phyloP scores from a whole-genome alignment of 352 stramenopile species.

The Phytophthora niederhauseri region DNA sequence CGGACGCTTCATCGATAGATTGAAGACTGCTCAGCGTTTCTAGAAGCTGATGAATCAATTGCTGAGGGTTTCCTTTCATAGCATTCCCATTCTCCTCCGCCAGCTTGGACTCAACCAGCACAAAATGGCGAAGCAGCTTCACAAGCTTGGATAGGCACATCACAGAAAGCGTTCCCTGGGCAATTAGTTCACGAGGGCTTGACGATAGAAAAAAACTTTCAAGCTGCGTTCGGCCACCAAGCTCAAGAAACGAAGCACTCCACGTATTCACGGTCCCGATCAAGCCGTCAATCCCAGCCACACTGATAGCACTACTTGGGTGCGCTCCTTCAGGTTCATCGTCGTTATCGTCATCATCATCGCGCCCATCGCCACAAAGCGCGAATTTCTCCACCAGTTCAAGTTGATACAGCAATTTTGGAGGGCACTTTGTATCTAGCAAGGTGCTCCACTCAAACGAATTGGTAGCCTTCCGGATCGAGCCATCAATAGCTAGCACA shows the following conservation, averaged over 20 bases:
- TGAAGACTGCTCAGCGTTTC: slow-evolving; percentile 47
- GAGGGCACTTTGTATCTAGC: slow-evolving; percentile 58
- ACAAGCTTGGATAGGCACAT: slow-evolving; percentile 77
- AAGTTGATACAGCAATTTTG: slow-evolving; percentile 74
- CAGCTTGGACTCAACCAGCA: slow-evolving; percentile 53
- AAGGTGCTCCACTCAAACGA: slow-evolving; percentile 66
- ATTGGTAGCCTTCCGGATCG: slow-evolving; percentile 45
- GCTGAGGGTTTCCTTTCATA: slow-evolving; percentile 27
- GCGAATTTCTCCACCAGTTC: slow-evolving; percentile 70
- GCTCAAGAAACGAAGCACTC: slow-evolving; percentile 69
- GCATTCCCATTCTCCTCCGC: slow-evolving; percentile 36
- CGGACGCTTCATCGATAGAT: slow-evolving; percentile 22
- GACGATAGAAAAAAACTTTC: slow-evolving; percentile 57
- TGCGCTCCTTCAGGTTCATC: slow-evolving; percentile 13
- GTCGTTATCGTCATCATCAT: slow-evolving; percentile 31
- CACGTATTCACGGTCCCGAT: slow-evolving; percentile 56
- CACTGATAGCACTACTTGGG: slow-evolving; percentile 7
- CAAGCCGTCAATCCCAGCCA: slow-evolving; percentile 26
- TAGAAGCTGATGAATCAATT: slow-evolving; percentile 51
- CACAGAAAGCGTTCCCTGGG: slow-evolving; percentile 51
- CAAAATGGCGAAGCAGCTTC: slow-evolving; percentile 76
- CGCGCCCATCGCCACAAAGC: slow-evolving; percentile 41
- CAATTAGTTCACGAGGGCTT: slow-evolving; percentile 40
- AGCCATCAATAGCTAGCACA: slow-evolving; percentile 71
- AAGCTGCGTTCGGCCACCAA: slow-evolving; percentile 64